A percentile compares a stretch with the other conserved stretches of the same genome.
Conservation (phyloP, 441 rosid species). For the Adansonia gregorii region DNA sequence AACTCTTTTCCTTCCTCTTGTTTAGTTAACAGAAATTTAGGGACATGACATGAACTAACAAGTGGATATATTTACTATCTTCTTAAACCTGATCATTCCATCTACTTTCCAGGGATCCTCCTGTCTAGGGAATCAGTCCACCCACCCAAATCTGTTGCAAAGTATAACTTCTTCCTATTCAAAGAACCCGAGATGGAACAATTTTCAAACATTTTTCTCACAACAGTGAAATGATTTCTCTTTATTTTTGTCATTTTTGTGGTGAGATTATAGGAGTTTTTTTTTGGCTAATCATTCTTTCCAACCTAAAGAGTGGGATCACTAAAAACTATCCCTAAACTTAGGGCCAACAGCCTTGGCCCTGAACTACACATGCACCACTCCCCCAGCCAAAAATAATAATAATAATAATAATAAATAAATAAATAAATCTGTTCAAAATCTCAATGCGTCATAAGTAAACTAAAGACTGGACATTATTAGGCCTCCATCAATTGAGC, state of each 20-base stretch:
- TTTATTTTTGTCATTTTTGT: neutral
- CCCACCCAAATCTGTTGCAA: conserved; percentile 11
- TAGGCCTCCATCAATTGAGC: neutral
- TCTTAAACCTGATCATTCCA: neutral
- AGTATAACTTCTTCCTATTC: neutral
- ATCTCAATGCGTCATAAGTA: neutral
- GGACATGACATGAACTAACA: neutral
- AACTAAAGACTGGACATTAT: neutral
- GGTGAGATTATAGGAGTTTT: neutral
- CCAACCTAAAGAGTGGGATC: neutral
- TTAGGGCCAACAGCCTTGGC: neutral
- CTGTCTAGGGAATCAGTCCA: neutral
- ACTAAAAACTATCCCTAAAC: neutral
- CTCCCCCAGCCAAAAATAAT: neutral
- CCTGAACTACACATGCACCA: neutral
- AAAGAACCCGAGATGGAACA: neutral
- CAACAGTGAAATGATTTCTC: neutral
- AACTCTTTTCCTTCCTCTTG: conserved; percentile 2
- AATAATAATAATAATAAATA: no score
- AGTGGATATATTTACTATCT: neutral
- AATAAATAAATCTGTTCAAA: neutral
- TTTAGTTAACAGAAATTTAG: neutral
- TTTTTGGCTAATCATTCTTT: neutral
- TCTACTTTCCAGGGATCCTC: conserved; percentile 7
- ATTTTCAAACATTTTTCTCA: neutral